Base-by-base conservation (phyloP, 1,284 basidiomycete genomes). In the Coniophora puteana region DNA sequence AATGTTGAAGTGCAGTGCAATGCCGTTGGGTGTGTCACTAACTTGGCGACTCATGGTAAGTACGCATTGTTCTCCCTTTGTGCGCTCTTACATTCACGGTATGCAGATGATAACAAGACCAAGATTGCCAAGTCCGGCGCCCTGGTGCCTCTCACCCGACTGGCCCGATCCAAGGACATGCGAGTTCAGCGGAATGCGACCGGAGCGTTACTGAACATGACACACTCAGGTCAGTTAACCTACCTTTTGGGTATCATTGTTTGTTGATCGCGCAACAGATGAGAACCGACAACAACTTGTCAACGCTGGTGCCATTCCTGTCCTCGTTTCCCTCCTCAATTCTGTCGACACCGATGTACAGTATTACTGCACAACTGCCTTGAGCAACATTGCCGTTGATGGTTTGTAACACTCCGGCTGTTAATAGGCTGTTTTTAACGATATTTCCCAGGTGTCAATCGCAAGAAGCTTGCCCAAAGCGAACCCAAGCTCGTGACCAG, bases 1-100 rank as follows among this genome's bases (percentile, higher is more conserved):
- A 99, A 99, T 60, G 95, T 99, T 29, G 96, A 99, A 63, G 96
- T 99, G 2, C 96, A 99, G 65, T 99, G 96, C 72, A 99, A 99
- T 60, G 96, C 96, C n/a, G 96, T 99, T 26, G 96, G 96, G 26
- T 99, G 96, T 65, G 94, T 99, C 43, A 99, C 96, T 26, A 99
- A 99, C 64, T 76, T 99, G 41, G 96, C 96, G 14, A 99, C 95
- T 2, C 95, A 99, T 68, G 94, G 92, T 93, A 47, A 46, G 81
- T 67, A 23, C 26, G 32, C 44, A 22, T 23, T 36, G 36, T 34
- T 18, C 17, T 29, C 28, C 17, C 4, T 34, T 26, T 30, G 29
- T 30, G 37, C n/a, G 42, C 28, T 14, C 8, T 43, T 10, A 12
- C 7, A 3, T 37, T 28, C 48, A 42, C 44, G 32, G n/a, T n/a